Conservation (phyloP, 1,139 yeast species). For the Scheffersomyces segobiensis region DNA sequence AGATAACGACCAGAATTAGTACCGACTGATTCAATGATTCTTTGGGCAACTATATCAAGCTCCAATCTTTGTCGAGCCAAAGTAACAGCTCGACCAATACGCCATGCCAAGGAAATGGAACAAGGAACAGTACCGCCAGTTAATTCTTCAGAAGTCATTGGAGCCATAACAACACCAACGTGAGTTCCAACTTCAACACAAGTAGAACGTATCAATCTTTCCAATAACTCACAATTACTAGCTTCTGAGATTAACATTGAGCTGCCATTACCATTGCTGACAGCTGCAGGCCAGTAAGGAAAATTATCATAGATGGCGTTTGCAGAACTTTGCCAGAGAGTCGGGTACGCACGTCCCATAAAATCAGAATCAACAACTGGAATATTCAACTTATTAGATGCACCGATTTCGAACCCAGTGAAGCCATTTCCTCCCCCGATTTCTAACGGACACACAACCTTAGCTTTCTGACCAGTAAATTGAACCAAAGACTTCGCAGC, state of each 20-base stretch:
- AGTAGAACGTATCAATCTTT: constrained; percentile 41
- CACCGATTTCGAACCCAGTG: constrained; percentile 21
- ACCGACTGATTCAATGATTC: neutral
- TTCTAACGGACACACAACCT: constrained; percentile 36
- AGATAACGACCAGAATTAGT: neutral
- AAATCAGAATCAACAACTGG: constrained; percentile 42
- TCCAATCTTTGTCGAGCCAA: neutral
- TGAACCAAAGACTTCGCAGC: constrained; percentile 30
- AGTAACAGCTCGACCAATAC: constrained; percentile 41
- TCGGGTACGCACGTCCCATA: constrained; percentile 51
- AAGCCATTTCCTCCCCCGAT: constrained; percentile 51
- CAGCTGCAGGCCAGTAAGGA: constrained; percentile 33
- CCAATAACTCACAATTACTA: constrained; percentile 31
- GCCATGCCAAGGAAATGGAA: constrained; percentile 46
- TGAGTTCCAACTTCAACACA: constrained; percentile 38
- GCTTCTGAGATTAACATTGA: constrained; percentile 43
- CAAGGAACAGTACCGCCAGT: constrained; percentile 25
- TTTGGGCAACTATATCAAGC: neutral
- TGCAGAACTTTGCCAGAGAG: constrained; percentile 40
- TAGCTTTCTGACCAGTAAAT: constrained; percentile 20
- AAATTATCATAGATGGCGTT: constrained; percentile 14
- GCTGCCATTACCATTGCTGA: constrained; percentile 15
- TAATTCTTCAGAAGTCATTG: constrained; percentile 23
- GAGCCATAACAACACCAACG: constrained; percentile 39
- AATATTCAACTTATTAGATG: constrained; percentile 6